phyloP scores from a whole-genome alignment of 2,329 filamentous ascomycete species.

The Fusarium udum region DNA sequence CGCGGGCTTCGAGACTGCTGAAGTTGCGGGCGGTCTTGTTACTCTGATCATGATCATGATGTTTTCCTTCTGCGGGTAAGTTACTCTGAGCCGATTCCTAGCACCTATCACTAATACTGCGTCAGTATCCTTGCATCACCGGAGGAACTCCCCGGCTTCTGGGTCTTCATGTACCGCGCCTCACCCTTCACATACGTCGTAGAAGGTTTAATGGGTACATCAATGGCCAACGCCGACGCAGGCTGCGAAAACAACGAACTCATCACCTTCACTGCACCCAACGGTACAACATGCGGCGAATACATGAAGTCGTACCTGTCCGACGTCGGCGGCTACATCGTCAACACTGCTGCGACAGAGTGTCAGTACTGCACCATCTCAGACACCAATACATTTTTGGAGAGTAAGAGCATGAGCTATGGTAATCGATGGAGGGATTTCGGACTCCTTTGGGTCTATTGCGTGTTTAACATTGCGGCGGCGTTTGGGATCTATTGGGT shows the following conservation, averaged over 20 bases:
- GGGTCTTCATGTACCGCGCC: constrained; percentile 80
- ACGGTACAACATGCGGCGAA: constrained; percentile 61
- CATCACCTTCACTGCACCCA: constrained; percentile 67
- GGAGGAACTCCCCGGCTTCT: constrained; percentile 72
- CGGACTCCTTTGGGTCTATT: constrained; percentile 63
- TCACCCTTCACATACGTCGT: constrained; percentile 81
- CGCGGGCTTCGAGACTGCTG: constrained; percentile 68
- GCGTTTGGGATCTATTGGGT: constrained; percentile 62
- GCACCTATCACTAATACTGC: not conserved
- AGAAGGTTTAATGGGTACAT: constrained; percentile 70
- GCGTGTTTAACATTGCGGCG: constrained; percentile 60
- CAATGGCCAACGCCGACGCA: constrained; percentile 68
- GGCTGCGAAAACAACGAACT: constrained; percentile 72
- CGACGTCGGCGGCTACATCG: constrained; percentile 57
- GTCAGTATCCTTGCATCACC: constrained; percentile 69
- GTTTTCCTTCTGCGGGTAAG: constrained; percentile 74
- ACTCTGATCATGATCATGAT: constrained; percentile 71
- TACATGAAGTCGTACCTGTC: constrained; percentile 63
- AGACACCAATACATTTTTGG: constrained; percentile 53
- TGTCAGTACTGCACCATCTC: constrained; percentile 58
- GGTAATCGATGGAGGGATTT: constrained; percentile 65
- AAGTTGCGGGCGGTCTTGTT: constrained; percentile 71
- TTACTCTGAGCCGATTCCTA: not conserved
- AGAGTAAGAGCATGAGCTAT: constrained; percentile 56
- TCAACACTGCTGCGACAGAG: constrained; percentile 28